phyloP scores from a whole-genome alignment of 1,139 yeast species.

The Hemisphaericaspora lyxosophila region DNA sequence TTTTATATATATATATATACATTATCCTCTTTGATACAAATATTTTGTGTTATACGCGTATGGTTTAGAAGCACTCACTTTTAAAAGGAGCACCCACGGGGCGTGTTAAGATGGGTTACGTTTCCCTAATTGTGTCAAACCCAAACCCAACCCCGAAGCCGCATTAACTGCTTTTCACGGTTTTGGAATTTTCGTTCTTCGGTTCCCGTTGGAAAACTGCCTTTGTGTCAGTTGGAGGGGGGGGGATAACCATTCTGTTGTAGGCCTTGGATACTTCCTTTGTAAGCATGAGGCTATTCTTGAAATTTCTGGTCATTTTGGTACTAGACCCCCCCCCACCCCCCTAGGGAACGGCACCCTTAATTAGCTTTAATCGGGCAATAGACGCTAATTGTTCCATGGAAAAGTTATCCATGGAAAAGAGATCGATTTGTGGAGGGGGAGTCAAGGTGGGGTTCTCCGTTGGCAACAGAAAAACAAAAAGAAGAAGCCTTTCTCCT shows the following conservation, averaged over 20 bases:
- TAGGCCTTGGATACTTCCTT: too few species aligned
- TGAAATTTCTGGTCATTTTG: too few species aligned
- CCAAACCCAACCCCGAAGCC: too few species aligned
- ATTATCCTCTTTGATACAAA: too few species aligned
- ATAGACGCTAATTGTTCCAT: not conserved
- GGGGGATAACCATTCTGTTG: too few species aligned
- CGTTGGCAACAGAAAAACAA: not conserved
- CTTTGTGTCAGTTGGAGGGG: too few species aligned
- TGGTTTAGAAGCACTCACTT: too few species aligned
- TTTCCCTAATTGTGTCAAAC: too few species aligned
- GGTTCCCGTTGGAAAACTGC: not conserved
- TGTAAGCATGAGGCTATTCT: not conserved
- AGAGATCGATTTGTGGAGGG: not conserved
- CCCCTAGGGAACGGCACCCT: not conserved
- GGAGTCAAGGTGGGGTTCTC: not conserved
- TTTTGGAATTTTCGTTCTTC: not conserved
- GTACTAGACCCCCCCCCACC: not conserved
- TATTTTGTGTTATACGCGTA: not conserved
- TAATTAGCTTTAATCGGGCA: not conserved
- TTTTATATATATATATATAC: too few species aligned
- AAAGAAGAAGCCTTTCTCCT: too few species aligned
- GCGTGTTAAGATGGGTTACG: too few species aligned
- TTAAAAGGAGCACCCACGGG: too few species aligned
- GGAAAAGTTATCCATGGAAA: conserved; percentile 1
- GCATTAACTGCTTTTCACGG: not conserved